phyloP scores from a whole-genome alignment of 805 yeast genomes.

The Yarrowia deformans region DNA sequence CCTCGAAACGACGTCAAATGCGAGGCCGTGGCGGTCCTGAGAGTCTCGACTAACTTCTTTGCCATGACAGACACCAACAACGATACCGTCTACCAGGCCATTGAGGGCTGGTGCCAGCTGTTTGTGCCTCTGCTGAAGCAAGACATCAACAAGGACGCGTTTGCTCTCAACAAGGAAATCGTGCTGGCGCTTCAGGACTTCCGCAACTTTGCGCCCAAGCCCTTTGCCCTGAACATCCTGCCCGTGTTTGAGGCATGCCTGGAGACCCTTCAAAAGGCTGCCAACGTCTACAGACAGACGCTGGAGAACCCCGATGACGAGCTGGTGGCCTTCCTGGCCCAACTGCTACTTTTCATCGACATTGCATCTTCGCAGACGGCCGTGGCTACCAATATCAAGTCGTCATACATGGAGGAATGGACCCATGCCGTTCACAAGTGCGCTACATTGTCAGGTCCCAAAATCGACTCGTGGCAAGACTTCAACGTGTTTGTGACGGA shows the following conservation, averaged over 20 bases:
- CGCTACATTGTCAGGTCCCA: constrained; percentile 28
- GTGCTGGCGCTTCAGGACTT: constrained; percentile 29
- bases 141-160: constrained; percentile 7
- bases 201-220: constrained; percentile 30
- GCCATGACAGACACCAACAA: constrained; percentile 43
- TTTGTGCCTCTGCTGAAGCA: constrained; percentile 21
- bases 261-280: constrained; percentile 11
- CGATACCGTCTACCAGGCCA: constrained; percentile 15
- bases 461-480: constrained; percentile 60
- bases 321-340: constrained; percentile 42
- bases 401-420: constrained; percentile 10
- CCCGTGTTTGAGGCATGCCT: constrained; percentile 19
- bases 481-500: constrained; percentile 74
- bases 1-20: constrained; percentile 40
- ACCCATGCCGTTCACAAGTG: constrained; percentile 18
- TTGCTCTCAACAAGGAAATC: constrained; percentile 13
- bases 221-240: constrained; percentile 18
- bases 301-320: constrained; percentile 39
- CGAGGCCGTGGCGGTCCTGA: constrained; percentile 49
- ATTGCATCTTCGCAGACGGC: constrained; percentile 32
- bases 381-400: constrained; percentile 8
- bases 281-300: constrained; percentile 7
- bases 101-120: constrained; percentile 38
- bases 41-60: constrained; percentile 48
- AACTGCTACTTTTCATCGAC: constrained; percentile 42